A percentile compares a stretch with the other conserved stretches of the same genome.
Evolutionary conservation across 1,139 yeast genomes (phyloP).

Genomic region (Candida glucosophila): DNA sequence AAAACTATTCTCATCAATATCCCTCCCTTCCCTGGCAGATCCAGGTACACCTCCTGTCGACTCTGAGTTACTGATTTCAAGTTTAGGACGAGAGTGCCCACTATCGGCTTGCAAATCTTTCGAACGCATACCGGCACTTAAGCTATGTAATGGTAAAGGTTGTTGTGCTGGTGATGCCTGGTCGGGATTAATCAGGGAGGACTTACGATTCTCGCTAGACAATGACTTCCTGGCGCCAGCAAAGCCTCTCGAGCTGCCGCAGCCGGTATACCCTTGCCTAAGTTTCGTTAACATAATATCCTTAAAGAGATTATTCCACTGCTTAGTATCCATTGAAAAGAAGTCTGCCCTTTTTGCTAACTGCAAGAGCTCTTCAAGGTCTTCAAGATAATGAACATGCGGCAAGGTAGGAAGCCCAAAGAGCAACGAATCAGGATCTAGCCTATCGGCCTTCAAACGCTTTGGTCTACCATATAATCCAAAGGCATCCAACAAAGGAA

Average conservation of each 20-base stretch:
- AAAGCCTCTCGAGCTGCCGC: constrained; percentile 62
- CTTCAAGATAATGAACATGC: constrained; percentile 67
- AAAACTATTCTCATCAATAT: constrained; percentile 25
- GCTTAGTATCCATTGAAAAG: constrained; percentile 52
- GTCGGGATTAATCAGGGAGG: too few relatives aligned
- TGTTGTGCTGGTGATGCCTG: constrained; percentile 70
- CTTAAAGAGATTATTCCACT: constrained; percentile 65
- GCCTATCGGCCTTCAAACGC: constrained; percentile 79
- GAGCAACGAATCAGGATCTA: constrained; percentile 67
- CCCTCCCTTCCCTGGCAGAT: constrained; percentile 10
- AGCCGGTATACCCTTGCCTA: constrained; percentile 71
- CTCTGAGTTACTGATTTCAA: neutral
- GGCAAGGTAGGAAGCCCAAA: constrained; percentile 93
- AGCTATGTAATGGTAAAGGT: constrained; percentile 48
- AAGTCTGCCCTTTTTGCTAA: constrained; percentile 15
- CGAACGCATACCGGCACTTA: neutral
- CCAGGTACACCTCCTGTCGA: neutral
- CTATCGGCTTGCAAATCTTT: neutral
- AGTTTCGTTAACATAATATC: constrained; percentile 56
- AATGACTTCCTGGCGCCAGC: constrained; percentile 54
- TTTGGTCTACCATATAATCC: constrained; percentile 87
- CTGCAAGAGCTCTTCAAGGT: constrained; percentile 20
- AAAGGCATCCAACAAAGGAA: constrained; percentile 82
- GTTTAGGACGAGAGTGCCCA: neutral
- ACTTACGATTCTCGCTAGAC: too few relatives aligned